Evolutionary conservation across 768 basidiomycete genomes (phyloP).

Genomic region (Zangia roseola): DNA sequence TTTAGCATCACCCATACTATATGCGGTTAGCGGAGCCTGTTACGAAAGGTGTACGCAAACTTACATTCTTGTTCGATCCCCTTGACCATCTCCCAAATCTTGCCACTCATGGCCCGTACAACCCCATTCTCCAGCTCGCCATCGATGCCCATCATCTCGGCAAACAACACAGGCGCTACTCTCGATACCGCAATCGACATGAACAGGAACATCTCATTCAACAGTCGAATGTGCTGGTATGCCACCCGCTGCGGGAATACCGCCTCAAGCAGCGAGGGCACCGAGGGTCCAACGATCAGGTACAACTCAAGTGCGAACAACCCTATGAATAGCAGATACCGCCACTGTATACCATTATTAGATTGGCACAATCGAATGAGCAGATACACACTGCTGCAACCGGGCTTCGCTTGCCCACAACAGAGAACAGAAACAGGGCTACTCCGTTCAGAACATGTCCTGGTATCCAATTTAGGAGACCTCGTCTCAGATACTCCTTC

Average conservation of each 20-base stretch:
- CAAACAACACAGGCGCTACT: constrained; percentile 67
- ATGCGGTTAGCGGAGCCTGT: constrained; percentile 1
- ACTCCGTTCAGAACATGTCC: constrained; percentile 66
- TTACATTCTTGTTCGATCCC: constrained; percentile 57
- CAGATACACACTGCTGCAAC: constrained; percentile 60
- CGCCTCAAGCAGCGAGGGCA: constrained; percentile 32
- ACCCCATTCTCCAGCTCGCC: constrained; percentile 20
- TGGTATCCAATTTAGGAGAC: constrained; percentile 57
- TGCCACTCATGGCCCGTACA: constrained; percentile 41
- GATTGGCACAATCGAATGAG: constrained; percentile 8
- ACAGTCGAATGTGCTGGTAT: constrained; percentile 74
- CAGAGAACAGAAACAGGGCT: constrained; percentile 60
- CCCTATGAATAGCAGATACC: constrained; percentile 67
- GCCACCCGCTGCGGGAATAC: constrained; percentile 65
- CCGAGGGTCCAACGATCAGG: constrained; percentile 55
- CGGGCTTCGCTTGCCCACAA: constrained; percentile 56
- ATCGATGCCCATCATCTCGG: constrained; percentile 32
- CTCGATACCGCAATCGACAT: constrained; percentile 68
- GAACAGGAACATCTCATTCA: constrained; percentile 78
- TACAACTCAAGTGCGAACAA: constrained; percentile 62
- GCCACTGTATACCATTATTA: constrained; percentile 55
- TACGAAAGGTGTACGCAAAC: constrained; percentile 1
- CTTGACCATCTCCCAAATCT: constrained; percentile 41
- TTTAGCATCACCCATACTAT: constrained; percentile 54
- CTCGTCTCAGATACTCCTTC: constrained; percentile 66